A percentile compares a stretch with the other conserved stretches of the same genome.
phyloP scores from a whole-genome alignment of 2,329 filamentous ascomycete species.

The Aspergillus candidus region DNA sequence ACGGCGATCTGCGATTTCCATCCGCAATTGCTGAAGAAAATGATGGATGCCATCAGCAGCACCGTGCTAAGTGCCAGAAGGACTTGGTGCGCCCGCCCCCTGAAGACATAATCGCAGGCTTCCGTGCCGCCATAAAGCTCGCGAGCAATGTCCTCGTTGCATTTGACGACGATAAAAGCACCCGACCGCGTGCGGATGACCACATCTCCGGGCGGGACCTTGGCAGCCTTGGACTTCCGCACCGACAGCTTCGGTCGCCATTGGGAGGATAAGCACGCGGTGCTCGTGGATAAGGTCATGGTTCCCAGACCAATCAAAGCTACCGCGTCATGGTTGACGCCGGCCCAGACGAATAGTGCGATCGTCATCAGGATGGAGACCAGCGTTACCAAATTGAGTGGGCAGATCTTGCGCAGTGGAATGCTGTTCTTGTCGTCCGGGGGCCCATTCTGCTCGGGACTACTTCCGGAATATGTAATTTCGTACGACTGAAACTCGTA shows the following conservation, averaged over 20 bases:
- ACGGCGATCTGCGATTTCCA: conserved; percentile 57
- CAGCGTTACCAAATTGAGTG: conserved; percentile 50
- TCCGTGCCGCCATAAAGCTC: conserved; percentile 59
- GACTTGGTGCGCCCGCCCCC: conserved; percentile 42
- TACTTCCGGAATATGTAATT: conserved; percentile 1
- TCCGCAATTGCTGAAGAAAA: conserved; percentile 56
- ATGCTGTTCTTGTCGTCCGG: background rate
- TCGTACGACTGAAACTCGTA: conserved; percentile 6
- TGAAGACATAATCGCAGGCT: conserved; percentile 53
- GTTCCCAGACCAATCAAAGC: conserved; percentile 49
- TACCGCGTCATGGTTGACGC: conserved; percentile 44
- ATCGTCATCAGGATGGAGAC: conserved; percentile 41
- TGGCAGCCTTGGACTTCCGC: conserved; percentile 40
- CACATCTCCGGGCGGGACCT: conserved; percentile 52
- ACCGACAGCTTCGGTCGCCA: conserved; percentile 54
- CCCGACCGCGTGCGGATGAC: conserved; percentile 57
- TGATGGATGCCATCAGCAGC: conserved; percentile 56
- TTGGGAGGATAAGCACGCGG: conserved; percentile 53
- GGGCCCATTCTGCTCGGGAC: background rate
- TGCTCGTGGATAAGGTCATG: conserved; percentile 49
- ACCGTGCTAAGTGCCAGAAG: conserved; percentile 56
- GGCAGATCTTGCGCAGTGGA: conserved; percentile 41
- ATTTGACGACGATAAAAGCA: conserved; percentile 53
- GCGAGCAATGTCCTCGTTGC: conserved; percentile 55
- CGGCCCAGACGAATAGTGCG: conserved; percentile 16